These are phyloP conservation scores for Sambucus nigra DNA, from an alignment of 129 eudicot genomes.

Conservation along the genomic window DNA sequence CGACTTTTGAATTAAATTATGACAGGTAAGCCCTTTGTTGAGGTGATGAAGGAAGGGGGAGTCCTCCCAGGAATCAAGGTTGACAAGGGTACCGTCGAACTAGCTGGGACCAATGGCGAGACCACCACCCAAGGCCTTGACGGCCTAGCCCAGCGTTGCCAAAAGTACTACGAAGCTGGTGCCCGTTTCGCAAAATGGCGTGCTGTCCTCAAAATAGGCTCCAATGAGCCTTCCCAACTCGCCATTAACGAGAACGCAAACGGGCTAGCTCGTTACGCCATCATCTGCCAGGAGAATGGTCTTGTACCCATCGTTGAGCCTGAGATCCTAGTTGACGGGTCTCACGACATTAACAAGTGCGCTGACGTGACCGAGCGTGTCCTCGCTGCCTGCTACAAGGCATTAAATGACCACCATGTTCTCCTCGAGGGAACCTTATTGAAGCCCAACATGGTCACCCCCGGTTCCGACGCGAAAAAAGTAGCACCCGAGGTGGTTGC, in stretches of 20 bases:
- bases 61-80: conserved; percentile 97
- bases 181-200: conserved; percentile 96
- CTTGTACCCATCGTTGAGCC: conserved; percentile 90
- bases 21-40: conserved; percentile 89
- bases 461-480: conserved; percentile 67
- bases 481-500: conserved; percentile 88
- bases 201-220: conserved; percentile 78
- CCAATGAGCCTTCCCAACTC: conserved; percentile 83
- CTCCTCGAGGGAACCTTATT: conserved; percentile 85
- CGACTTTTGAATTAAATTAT: neutral
- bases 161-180: conserved; percentile 74
- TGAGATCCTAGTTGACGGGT: conserved; percentile 82
- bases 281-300: conserved; percentile 94
- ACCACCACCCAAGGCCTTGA: conserved; percentile 98
- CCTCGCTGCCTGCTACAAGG: conserved; percentile 92
- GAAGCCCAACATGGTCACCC: conserved; percentile 98
- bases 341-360: conserved; percentile 73
- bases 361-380: conserved; percentile 92
- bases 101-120: conserved; percentile 92
- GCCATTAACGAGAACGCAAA: conserved; percentile 83
- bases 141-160: conserved; percentile 68
- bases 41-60: conserved; percentile 82
- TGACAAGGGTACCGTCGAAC: conserved; percentile 96
- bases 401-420: conserved; percentile 85
- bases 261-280: conserved; percentile 88